Evolutionary conservation across 83 land plant genomes (phyloP).

Genomic region (Thuja plicata): DNA sequence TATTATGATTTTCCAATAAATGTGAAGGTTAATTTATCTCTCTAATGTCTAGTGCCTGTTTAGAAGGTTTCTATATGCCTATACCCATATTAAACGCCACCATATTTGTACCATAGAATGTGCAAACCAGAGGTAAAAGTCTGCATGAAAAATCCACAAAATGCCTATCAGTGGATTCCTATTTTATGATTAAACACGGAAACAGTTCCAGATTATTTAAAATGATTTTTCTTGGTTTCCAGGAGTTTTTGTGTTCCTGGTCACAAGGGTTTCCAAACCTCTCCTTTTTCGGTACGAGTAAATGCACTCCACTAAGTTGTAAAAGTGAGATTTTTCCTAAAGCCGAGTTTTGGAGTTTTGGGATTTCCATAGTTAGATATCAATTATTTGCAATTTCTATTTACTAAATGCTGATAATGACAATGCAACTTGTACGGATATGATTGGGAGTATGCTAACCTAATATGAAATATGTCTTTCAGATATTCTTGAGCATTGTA

Average conservation of each 20-base stretch:
- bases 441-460: neutral
- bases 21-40: too few species aligned
- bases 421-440: neutral
- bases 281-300: neutral
- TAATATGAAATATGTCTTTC: too few species aligned
- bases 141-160: neutral
- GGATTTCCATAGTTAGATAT: too few species aligned
- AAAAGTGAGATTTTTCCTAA: neutral
- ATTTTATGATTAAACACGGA: neutral
- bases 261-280: neutral
- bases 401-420: neutral
- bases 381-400: neutral
- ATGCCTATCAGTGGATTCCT: neutral
- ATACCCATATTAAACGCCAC: too few species aligned
- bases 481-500: neutral
- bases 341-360: neutral
- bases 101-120: neutral
- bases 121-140: neutral
- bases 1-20: too few species aligned
- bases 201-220: neutral
- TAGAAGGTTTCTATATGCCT: too few species aligned
- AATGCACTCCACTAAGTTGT: neutral
- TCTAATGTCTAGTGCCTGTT: too few species aligned
- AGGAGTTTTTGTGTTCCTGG: neutral
- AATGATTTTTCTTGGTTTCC: neutral